Conservation (phyloP, 176 grass and related monocot species). For the Puccinellia tenuiflora region DNA sequence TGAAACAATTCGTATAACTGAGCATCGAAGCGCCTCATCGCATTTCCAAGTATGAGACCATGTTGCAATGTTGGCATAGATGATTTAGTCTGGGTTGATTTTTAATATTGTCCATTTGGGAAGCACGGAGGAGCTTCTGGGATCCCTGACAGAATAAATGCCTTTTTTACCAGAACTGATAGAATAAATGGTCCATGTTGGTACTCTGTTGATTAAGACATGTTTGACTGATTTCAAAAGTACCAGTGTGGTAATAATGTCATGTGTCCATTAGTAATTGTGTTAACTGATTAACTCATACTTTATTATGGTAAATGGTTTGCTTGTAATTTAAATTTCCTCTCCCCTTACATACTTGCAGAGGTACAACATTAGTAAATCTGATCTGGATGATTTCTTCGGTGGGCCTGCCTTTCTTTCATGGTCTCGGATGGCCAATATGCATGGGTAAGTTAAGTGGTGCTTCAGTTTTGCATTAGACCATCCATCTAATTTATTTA, state of each 20-base stretch:
- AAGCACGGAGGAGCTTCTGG: neutral
- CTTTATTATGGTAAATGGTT: neutral
- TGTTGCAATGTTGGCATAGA: neutral
- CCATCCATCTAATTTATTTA: neutral
- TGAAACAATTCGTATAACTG: neutral
- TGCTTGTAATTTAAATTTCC: conserved; percentile 2
- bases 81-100: neutral
- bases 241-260: neutral
- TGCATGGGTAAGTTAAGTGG: conserved; percentile 68
- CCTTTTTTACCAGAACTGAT: neutral
- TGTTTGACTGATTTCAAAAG: neutral
- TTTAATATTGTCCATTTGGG: neutral
- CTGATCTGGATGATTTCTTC: conserved; percentile 69
- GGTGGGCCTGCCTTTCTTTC: conserved; percentile 69
- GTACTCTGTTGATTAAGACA: neutral
- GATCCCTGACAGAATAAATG: neutral
- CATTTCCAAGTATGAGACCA: neutral
- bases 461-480: neutral
- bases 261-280: neutral
- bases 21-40: neutral
- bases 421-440: conserved; percentile 84
- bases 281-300: conserved; percentile 10
- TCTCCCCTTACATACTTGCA: conserved; percentile 13
- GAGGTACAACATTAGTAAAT: conserved; percentile 60
- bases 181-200: neutral